These are phyloP conservation scores for Casuarina equisetifolia DNA, from an alignment of 306 rosid species.

Conservation along the genomic window DNA sequence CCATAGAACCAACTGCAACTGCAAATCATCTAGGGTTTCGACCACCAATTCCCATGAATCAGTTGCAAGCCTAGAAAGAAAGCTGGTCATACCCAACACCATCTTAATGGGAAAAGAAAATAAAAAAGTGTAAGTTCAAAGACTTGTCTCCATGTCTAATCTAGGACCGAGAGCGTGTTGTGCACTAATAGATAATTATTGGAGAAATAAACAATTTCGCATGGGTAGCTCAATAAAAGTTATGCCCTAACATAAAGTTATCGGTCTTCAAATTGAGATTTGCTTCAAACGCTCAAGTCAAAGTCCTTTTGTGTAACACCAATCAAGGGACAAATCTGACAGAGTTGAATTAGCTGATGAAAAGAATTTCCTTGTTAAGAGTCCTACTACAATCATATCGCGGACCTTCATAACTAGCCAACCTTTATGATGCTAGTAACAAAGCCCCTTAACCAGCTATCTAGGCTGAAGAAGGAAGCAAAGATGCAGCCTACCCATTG, in stretches of 20 bases:
- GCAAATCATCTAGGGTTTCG: background rate
- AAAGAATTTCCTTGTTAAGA: background rate
- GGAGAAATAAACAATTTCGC: background rate
- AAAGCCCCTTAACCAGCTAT: no score
- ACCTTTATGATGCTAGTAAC: no score
- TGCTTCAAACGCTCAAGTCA: background rate
- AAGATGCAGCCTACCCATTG: background rate
- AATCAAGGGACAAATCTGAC: background rate
- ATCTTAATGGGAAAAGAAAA: background rate
- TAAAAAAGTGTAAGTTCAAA: no score
- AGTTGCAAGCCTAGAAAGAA: background rate
- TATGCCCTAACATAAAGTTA: no score
- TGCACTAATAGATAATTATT: no score
- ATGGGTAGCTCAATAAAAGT: no score
- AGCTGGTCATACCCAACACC: background rate
- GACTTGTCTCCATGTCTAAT: no score
- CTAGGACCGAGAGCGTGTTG: background rate
- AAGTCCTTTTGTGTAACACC: background rate
- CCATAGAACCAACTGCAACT: background rate
- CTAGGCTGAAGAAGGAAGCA: no score
- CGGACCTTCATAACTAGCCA: background rate
- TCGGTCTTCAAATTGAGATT: no score
- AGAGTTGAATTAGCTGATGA: background rate
- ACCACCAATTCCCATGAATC: background rate
- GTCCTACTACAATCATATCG: background rate